Conservation (phyloP, 2,329 filamentous ascomycete species). For the Fusarium beomiforme region DNA sequence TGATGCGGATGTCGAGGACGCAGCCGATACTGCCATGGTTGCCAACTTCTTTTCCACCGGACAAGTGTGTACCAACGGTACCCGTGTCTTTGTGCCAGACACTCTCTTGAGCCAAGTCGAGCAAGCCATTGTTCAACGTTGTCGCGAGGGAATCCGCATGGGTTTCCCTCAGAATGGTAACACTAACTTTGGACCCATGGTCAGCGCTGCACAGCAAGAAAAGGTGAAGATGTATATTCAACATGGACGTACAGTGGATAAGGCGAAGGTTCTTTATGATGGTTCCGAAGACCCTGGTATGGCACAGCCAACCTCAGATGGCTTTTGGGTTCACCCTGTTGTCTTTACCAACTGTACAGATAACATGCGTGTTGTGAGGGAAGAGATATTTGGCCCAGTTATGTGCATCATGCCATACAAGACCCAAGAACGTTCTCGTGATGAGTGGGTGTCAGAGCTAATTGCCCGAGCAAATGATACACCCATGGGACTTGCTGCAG, state of each 20-base stretch:
- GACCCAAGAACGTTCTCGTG: constrained; percentile 48
- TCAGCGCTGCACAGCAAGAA: constrained; percentile 76
- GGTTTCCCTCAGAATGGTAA: constrained; percentile 76
- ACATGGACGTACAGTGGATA: constrained; percentile 78
- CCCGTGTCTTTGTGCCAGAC: constrained; percentile 82
- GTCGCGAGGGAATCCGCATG: constrained; percentile 74
- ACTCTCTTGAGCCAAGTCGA: constrained; percentile 75
- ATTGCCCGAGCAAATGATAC: constrained; percentile 80
- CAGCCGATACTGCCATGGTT: constrained; percentile 92
- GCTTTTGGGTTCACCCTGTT: constrained; percentile 88
- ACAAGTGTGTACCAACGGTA: constrained; percentile 94
- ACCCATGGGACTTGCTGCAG: constrained; percentile 81
- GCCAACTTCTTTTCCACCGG: constrained; percentile 93
- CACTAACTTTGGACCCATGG: constrained; percentile 87
- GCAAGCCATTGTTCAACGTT: constrained; percentile 63
- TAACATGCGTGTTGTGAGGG: constrained; percentile 78
- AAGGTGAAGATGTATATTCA: constrained; percentile 83
- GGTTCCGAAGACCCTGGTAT: constrained; percentile 67
- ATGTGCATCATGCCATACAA: constrained; percentile 83
- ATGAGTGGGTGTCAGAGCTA: constrained; percentile 69
- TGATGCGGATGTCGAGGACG: constrained; percentile 79
- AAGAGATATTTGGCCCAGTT: constrained; percentile 92
- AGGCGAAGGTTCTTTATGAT: constrained; percentile 78
- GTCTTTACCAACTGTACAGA: constrained; percentile 89
- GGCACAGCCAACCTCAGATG: constrained; percentile 62